Conservation (phyloP, 148 eudicot species). For the Arbutus unedo region DNA sequence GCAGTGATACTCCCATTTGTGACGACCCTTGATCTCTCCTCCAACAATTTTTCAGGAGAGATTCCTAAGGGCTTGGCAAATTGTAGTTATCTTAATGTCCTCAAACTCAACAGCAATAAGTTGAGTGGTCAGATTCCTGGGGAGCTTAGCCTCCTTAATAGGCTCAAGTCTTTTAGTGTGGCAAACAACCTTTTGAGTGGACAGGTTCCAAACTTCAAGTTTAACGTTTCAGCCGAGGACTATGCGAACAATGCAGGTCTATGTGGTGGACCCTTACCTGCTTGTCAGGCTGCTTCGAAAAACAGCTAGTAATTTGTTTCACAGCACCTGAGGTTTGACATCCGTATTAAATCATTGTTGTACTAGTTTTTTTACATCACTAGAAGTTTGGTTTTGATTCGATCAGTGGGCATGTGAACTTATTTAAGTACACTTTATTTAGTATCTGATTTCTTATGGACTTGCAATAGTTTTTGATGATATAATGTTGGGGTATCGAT, state of each 20-base stretch:
- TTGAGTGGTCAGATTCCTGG: constrained; percentile 47
- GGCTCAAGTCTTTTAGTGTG: constrained; percentile 39
- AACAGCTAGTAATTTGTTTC: not conserved
- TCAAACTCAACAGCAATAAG: constrained; percentile 41
- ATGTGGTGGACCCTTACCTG: constrained; percentile 39
- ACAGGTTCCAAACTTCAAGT: constrained; percentile 28
- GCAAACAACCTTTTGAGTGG: constrained; percentile 47
- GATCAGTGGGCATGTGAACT: too few relatives aligned
- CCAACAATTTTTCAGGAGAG: constrained; percentile 46
- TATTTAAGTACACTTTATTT: too few relatives aligned
- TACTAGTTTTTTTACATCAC: too few relatives aligned
- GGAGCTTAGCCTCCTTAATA: constrained; percentile 34
- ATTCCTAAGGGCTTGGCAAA: constrained; percentile 39
- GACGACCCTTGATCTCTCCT: constrained; percentile 47
- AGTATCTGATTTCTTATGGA: too few relatives aligned
- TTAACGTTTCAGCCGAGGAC: constrained; percentile 16
- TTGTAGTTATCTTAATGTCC: constrained; percentile 39
- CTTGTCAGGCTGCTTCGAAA: constrained; percentile 19
- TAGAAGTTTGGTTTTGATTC: too few relatives aligned
- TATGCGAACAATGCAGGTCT: constrained; percentile 41
- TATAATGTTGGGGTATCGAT: too few relatives aligned
- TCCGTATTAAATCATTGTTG: too few relatives aligned
- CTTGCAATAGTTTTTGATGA: too few relatives aligned
- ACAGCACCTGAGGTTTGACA: too few relatives aligned
- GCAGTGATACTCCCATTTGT: constrained; percentile 27